A percentile compares a stretch with the other conserved stretches of the same genome.
Evolutionary conservation across 257 asterid genomes (phyloP).

Genomic region (Nicotiana noctiflora): DNA sequence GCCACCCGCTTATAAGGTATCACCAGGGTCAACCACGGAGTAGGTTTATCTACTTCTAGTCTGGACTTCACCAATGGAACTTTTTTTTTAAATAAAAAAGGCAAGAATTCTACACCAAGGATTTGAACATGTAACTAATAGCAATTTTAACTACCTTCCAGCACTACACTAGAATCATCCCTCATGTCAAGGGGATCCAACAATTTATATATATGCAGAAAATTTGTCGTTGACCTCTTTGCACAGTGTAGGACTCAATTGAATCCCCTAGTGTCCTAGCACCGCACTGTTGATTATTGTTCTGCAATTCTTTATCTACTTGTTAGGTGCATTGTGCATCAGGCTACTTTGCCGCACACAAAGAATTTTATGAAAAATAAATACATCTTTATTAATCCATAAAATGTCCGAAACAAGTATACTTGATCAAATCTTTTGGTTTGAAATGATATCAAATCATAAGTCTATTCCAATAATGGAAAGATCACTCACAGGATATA

Average conservation of each 20-base stretch:
- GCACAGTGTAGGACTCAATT: too few relatives aligned
- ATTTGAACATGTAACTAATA: too few relatives aligned
- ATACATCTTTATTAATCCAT: neutral
- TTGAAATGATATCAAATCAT: neutral
- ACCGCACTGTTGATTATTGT: neutral
- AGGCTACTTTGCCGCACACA: neutral
- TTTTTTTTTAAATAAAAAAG: too few relatives aligned
- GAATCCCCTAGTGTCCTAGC: too few relatives aligned
- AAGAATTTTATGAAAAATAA: neutral
- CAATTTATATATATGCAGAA: too few relatives aligned
- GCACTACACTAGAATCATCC: too few relatives aligned
- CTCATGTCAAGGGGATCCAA: too few relatives aligned
- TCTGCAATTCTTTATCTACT: neutral
- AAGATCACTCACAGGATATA: conserved; percentile 73
- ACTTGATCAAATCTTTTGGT: neutral
- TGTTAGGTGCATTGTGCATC: neutral
- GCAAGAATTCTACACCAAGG: too few relatives aligned
- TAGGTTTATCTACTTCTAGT: neutral
- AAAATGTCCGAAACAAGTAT: neutral
- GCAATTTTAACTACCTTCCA: too few relatives aligned
- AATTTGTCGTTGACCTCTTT: too few relatives aligned
- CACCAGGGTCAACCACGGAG: neutral
- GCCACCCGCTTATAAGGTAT: neutral
- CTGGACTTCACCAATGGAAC: neutral
- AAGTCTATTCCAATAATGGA: neutral